Evolutionary conservation across 176 grass and related monocot species (phyloP).

Genomic region (Triticum aestivum): IWGSC_CS_RefSeq_v2.1 NC_057798.1:478236747-478237246

Average conservation of each 20-base stretch:
- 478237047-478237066: conserved; percentile 63
- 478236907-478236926: conserved; percentile 66
- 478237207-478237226: not conserved
- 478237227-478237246: not conserved
- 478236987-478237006: conserved; percentile 29
- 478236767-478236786: not conserved
- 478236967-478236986: conserved; percentile 46
- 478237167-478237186: not conserved
- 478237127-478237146: not conserved
- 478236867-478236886: not conserved
- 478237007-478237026: conserved; percentile 35
- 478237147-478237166: not conserved
- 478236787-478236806: not conserved
- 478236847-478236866: not conserved
- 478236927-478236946: conserved; percentile 56
- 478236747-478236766: conserved; percentile 19
- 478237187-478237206: not conserved
- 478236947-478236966: conserved; percentile 47
- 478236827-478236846: not conserved
- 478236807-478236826: not conserved
- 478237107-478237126: not conserved
- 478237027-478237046: conserved; percentile 47
- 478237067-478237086: conserved; percentile 52
- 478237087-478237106: not conserved
- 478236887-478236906: conserved; percentile 44